Percentiles rank a stretch among this genome's conserved stretches.
Conservation (phyloP, 352 stramenopile species). For the Pythium dissimile region DNA sequence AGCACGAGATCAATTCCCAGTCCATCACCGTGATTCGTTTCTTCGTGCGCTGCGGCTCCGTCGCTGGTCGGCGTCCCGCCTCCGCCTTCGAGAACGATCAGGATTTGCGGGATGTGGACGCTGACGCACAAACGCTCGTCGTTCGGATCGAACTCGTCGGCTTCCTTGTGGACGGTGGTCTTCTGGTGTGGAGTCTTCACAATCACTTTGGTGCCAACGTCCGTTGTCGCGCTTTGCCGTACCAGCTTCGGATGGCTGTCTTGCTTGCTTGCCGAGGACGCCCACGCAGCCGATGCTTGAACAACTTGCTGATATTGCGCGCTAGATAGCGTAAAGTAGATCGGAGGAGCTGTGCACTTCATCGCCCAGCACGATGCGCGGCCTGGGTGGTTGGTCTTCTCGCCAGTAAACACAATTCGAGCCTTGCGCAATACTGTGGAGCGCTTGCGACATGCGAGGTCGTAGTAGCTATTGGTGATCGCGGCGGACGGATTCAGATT, state of each 20-base stretch:
- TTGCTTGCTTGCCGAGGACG: constrained; percentile 23
- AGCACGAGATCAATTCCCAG: constrained; percentile 58
- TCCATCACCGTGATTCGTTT: background rate
- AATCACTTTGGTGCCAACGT: constrained; percentile 1
- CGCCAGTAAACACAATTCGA: constrained; percentile 55
- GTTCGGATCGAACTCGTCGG: constrained; percentile 44
- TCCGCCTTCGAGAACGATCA: constrained; percentile 61
- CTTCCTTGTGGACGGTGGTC: background rate
- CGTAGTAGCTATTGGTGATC: constrained; percentile 28
- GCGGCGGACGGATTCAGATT: background rate
- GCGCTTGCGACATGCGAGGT: constrained; percentile 37
- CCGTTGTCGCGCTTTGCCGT: constrained; percentile 8
- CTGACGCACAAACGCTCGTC: constrained; percentile 60
- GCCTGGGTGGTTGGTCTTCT: constrained; percentile 42
- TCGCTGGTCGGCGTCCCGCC: constrained; percentile 7
- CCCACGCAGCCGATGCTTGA: constrained; percentile 57
- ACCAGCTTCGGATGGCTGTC: constrained; percentile 4
- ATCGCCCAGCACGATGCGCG: constrained; percentile 50
- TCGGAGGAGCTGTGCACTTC: constrained; percentile 62
- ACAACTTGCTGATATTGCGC: constrained; percentile 66
- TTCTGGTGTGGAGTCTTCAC: background rate
- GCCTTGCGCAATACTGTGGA: constrained; percentile 62
- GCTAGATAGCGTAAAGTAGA: constrained; percentile 68
- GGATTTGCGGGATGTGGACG: constrained; percentile 63
- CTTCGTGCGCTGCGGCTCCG: background rate